Conservation (phyloP, 1,284 basidiomycete species). For the Cutaneotrichosporon mucoides region DNA sequence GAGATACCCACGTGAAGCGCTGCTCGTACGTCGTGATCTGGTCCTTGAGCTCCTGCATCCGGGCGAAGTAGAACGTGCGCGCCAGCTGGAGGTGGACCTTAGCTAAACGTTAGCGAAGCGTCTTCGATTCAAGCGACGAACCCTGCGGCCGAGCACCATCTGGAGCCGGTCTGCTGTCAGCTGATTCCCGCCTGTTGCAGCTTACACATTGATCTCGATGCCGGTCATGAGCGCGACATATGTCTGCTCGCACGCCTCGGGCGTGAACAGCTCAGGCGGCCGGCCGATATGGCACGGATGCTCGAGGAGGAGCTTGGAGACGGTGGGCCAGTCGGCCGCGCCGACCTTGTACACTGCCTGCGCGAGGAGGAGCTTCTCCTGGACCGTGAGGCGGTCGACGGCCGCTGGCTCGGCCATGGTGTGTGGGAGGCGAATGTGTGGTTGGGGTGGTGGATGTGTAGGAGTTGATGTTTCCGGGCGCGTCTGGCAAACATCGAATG, state of each 20-base stretch:
- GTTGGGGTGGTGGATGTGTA: not conserved
- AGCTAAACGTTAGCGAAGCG: slow-evolving; percentile 49
- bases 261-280: slow-evolving; percentile 62
- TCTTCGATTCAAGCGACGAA: no score
- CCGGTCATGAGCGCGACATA: slow-evolving; percentile 66
- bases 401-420: slow-evolving; percentile 11
- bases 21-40: slow-evolving; percentile 67
- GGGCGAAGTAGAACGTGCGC: slow-evolving; percentile 63
- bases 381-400: slow-evolving; percentile 32
- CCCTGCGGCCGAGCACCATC: slow-evolving; percentile 34
- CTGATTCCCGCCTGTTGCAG: not conserved
- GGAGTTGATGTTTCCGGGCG: no score
- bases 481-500: no score
- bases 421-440: not conserved
- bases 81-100: slow-evolving; percentile 63
- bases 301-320: slow-evolving; percentile 63
- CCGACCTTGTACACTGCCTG: slow-evolving; percentile 82
- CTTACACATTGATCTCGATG: slow-evolving; percentile 63
- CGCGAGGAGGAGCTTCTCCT: slow-evolving; percentile 63
- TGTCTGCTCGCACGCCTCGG: slow-evolving; percentile 62
- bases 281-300: slow-evolving; percentile 52
- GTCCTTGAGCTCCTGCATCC: slow-evolving; percentile 64
- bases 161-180: slow-evolving; percentile 35
- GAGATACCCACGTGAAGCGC: slow-evolving; percentile 63
- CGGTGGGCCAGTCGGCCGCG: slow-evolving; percentile 63